These are phyloP conservation scores for Boletus sp. DNA, from an alignment of 1,284 basidiomycete species.

Conservation along the genomic window DNA sequence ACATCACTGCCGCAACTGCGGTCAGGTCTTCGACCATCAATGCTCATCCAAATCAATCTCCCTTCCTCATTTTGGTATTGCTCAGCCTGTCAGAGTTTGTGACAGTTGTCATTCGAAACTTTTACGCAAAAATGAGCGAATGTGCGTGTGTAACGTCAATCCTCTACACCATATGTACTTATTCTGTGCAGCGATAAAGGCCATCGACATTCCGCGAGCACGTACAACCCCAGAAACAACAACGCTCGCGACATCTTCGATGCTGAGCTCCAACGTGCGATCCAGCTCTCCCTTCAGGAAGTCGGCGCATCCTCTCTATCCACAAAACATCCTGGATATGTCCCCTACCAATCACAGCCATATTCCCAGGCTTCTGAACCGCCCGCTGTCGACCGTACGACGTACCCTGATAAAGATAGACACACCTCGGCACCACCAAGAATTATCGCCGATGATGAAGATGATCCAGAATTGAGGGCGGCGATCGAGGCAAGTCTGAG, in stretches of 20 bases:
- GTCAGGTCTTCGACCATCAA: slow-evolving; percentile 93
- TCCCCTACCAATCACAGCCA: slow-evolving; percentile 61
- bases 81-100: slow-evolving; percentile 93
- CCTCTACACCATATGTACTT: slow-evolving; percentile 11
- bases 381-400: slow-evolving; percentile 63
- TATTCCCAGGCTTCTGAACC: slow-evolving; percentile 75
- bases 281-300: slow-evolving; percentile 88
- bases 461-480: slow-evolving; percentile 91
- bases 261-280: slow-evolving; percentile 91
- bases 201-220: slow-evolving; percentile 56
- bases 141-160: slow-evolving; percentile 35
- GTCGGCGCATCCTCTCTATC: slow-evolving; percentile 55
- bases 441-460: slow-evolving; percentile 66
- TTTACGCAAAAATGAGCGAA: slow-evolving; percentile 59
- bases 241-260: slow-evolving; percentile 74
- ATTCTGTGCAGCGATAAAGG: slow-evolving; percentile 41
- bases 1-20: slow-evolving; percentile 99
- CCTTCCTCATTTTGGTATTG: slow-evolving; percentile 93
- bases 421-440: slow-evolving; percentile 29
- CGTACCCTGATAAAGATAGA: slow-evolving; percentile 44
- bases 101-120: slow-evolving; percentile 87
- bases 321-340: slow-evolving; percentile 63
- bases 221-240: slow-evolving; percentile 53
- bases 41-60: slow-evolving; percentile 89
- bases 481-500: slow-evolving; percentile 95